These are phyloP conservation scores for Rubus parviflorus DNA, from an alignment of 306 rosid genomes.

Conservation along the genomic window DNA sequence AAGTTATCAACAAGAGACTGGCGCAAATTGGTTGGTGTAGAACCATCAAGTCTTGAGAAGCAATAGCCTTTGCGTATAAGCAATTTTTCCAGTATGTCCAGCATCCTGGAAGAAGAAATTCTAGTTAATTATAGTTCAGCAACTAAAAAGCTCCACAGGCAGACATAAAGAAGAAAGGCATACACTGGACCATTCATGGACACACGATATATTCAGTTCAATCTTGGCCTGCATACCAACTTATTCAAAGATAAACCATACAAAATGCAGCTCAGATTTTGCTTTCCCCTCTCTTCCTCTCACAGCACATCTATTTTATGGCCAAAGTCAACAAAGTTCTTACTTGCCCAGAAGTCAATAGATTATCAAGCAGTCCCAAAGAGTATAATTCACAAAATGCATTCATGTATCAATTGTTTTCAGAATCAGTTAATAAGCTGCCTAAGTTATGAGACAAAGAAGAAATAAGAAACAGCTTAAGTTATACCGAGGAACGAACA, in stretches of 20 bases:
- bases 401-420: not conserved
- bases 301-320: not conserved
- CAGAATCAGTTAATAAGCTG: not conserved
- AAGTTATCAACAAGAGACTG: slow-evolving; percentile 86
- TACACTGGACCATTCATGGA: not conserved
- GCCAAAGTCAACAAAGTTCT: not conserved
- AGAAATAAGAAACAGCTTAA: not conserved
- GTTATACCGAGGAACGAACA: not conserved
- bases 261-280: not conserved
- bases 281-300: not conserved
- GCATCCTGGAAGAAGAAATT: slow-evolving; percentile 65
- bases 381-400: not conserved
- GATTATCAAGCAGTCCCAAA: not conserved
- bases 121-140: slow-evolving; percentile 34
- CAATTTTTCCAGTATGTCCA: slow-evolving; percentile 87
- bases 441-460: not conserved
- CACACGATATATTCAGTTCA: not conserved
- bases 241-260: not conserved
- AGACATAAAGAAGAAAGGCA: not conserved
- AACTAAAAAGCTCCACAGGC: not conserved
- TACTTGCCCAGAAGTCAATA: not conserved
- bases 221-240: not conserved
- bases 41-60: slow-evolving; percentile 94
- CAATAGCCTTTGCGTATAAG: slow-evolving; percentile 83
- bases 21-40: slow-evolving; percentile 81